phyloP scores from a whole-genome alignment of 2,329 filamentous ascomycete genomes.

The Hypocrella siamensis region DNA sequence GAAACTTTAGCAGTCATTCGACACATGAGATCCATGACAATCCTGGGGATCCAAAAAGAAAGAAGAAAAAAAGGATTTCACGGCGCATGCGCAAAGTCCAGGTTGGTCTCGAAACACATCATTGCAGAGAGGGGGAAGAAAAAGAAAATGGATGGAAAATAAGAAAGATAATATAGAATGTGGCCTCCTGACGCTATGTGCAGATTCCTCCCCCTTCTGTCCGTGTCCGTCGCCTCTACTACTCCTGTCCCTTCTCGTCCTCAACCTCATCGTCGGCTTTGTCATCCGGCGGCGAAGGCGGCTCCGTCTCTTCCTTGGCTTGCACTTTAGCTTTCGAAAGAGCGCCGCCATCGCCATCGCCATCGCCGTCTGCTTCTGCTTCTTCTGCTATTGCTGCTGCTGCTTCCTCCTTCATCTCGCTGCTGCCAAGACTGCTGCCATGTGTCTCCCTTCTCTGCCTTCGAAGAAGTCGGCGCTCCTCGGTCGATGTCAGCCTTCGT shows the following conservation, averaged over 20 bases:
- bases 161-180: too few relatives aligned
- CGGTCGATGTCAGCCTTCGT: constrained; percentile 59
- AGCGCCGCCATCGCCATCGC: not conserved
- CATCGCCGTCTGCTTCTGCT: not conserved
- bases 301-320: constrained; percentile 4
- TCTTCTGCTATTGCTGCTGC: constrained; percentile 6
- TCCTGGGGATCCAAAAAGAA: too few relatives aligned
- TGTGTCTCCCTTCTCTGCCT: constrained; percentile 47
- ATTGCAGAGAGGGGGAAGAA: too few relatives aligned
- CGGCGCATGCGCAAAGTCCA: too few relatives aligned
- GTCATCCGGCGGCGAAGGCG: not conserved
- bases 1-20: too few relatives aligned
- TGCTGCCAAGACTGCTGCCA: constrained; percentile 12
- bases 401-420: constrained; percentile 11
- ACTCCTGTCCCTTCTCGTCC: not conserved
- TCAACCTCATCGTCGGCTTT: not conserved
- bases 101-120: too few relatives aligned
- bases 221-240: too few relatives aligned
- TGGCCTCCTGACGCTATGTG: too few relatives aligned
- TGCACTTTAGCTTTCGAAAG: constrained; percentile 2
- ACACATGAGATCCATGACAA: too few relatives aligned
- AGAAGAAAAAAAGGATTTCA: too few relatives aligned
- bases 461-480: constrained; percentile 54
- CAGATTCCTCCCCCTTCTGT: too few relatives aligned
- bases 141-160: too few relatives aligned